Evolutionary conservation across 2,329 filamentous ascomycete genomes (phyloP).

Genomic region (Orbilia brochopaga): DNA sequence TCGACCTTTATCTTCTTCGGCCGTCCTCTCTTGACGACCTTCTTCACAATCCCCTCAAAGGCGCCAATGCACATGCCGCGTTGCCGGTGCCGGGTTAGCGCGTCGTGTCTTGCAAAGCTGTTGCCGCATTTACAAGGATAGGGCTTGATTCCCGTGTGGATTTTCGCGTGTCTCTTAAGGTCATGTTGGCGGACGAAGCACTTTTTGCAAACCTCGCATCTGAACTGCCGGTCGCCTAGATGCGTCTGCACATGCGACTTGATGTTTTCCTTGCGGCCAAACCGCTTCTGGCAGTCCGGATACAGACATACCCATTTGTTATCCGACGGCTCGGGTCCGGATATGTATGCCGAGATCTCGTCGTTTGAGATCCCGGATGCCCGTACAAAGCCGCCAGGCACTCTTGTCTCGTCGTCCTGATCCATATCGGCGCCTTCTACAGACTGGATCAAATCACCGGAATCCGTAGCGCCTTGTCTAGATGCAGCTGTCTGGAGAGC

Average conservation of each 20-base stretch:
- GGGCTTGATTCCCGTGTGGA: conserved; percentile 93
- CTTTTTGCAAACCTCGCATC: conserved; percentile 90
- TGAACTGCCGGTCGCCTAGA: conserved; percentile 92
- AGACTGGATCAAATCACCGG: conserved; percentile 10
- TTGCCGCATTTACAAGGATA: conserved; percentile 94
- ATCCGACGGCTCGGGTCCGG: conserved; percentile 73
- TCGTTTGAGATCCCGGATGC: conserved; percentile 75
- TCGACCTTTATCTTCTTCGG: conserved; percentile 53
- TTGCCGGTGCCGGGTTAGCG: conserved; percentile 89
- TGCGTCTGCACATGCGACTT: conserved; percentile 98
- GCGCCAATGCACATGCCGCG: conserved; percentile 96
- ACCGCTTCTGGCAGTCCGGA: conserved; percentile 81
- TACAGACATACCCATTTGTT: conserved; percentile 80
- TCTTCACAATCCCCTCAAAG: conserved; percentile 78
- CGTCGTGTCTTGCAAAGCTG: conserved; percentile 92
- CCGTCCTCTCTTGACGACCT: conserved; percentile 69
- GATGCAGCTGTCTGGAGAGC: conserved; percentile 33
- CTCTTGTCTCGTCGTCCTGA: conserved; percentile 33
- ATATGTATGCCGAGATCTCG: conserved; percentile 78
- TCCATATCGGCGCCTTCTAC: conserved; percentile 27
- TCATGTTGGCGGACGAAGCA: conserved; percentile 97
- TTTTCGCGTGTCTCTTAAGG: conserved; percentile 95
- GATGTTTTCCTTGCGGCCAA: conserved; percentile 98
- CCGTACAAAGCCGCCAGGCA: conserved; percentile 40
- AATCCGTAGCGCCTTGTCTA: conserved; percentile 23